Evolutionary conservation across 495 filamentous ascomycete genomes (phyloP), one percentile per base, ranked within the genome.

Genomic region (Geoglossum glabrum): DNA sequence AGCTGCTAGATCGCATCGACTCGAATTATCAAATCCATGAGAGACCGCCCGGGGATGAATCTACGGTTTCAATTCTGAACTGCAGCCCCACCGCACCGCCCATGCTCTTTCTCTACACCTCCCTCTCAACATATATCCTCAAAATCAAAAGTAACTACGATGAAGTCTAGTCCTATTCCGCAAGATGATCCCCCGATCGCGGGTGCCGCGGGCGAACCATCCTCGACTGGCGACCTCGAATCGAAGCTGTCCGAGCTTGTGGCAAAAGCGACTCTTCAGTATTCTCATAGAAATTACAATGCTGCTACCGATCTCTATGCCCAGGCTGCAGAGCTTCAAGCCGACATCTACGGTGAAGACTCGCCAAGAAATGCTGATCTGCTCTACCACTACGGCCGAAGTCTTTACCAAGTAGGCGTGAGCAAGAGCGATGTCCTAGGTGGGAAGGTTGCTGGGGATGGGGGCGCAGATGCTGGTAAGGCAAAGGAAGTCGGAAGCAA

Each of bases 351-450:
- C 70, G 92, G 90, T 65, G 93, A 97, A 70, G 79, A 93, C 74
- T 82, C 80, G 47, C 78, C 86, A 5, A 80, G 85, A 33, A 97
- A 99, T 62, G 90, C 90, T 17, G 89, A 95, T 64, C 74, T 99
- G 30, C 79, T 97, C 17, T 99, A 88, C 68, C 77, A 84, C 56
- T 99, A 99, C 70, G 92, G 93, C 19, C 85, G 90, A 64, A 83
- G 85, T 43, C 75, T 97, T 17, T 95, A 92, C 74, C 85, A 90
- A 65, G 85, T 95, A 58, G 92, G 89, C 21, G 83, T 96, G 62
- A 84, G 79, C 69, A 95, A 92, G 66, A 95, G 87, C 65, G 90
- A 96, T 67, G 90, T 98, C 28, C 75, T 98, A 33, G 92, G 92
- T 60, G 83, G 81, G 9, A 86, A 84, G 64, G 82, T 90, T 0